Base-by-base conservation (phyloP, 83 land plant genomes). In the Isoetes engelmannii region DNA sequence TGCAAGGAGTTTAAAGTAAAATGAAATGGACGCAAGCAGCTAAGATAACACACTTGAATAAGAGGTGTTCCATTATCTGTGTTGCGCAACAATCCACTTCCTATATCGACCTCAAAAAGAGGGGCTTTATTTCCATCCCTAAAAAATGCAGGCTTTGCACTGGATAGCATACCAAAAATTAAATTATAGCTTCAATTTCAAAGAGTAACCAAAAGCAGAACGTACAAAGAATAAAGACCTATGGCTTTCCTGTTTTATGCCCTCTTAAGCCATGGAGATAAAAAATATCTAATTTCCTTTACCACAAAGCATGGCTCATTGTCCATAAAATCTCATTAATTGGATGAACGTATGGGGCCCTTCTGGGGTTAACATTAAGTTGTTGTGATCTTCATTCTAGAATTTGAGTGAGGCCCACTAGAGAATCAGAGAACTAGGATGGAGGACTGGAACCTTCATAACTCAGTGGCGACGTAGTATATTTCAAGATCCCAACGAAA, bases 11-110 rank as follows among this genome's bases (percentile, higher is more conserved):
- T 12, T 10, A 4, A 58, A 28, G 37, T 28, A 28, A 28, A 28
- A 28, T 28, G 37, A 28, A 28, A 28, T 28, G 37, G 37, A 28
- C 1, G 37, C 2, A 28, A 28, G 37, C 37, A 28, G 37, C 37
- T 28, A 28, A 37, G 55, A 51, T 51, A 12, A 3, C 20, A 12
- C 62, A 59, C 62, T 42, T 59, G 62, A 20, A 59, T 59, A 37
- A 59, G 62, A 59, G 62, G 62, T 7, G 62, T 59, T 59, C 62
- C 62, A 18, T 59, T 59, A 4, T 59, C 62, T 12, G 62, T 59
- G 19, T 59, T 59, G 28, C 28, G 62, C 18, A 59, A 37, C 62
- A 59, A 18, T 19, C 62, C 62, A 59, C 28, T 59, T 59, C 28
- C 20, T 12, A 59, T 59, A 37, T 59, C 62, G 9, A 59, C 62